These are phyloP conservation scores for Xylaria bambusicola DNA, from an alignment of 495 filamentous ascomycete genomes.

Conservation along the genomic window DNA sequence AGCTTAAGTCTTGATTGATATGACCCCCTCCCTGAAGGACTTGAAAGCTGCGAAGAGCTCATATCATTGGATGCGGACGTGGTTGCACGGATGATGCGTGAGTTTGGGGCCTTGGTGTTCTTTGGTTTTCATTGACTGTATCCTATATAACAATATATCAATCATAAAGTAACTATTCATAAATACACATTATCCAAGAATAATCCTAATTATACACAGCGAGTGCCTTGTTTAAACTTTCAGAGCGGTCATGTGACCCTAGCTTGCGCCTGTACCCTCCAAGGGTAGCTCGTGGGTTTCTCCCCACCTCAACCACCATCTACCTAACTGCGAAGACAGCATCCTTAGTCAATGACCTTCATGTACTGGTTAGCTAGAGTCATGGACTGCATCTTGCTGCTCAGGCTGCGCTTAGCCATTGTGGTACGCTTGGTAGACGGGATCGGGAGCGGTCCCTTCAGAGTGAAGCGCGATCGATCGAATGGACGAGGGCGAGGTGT, in stretches of 20 bases:
- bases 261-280: too few relatives aligned
- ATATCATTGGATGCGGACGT: too few relatives aligned
- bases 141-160: neutral
- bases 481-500: constrained; percentile 21
- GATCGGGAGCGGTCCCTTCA: constrained; percentile 14
- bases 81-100: too few relatives aligned
- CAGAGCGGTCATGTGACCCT: too few relatives aligned
- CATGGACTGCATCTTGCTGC: constrained; percentile 20
- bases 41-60: too few relatives aligned
- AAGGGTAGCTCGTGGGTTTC: neutral
- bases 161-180: too few relatives aligned
- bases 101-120: too few relatives aligned
- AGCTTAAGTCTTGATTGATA: too few relatives aligned
- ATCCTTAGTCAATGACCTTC: constrained; percentile 34
- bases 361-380: constrained; percentile 32
- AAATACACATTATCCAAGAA: neutral
- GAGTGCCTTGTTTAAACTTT: too few relatives aligned
- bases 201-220: neutral
- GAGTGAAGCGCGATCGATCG: constrained; percentile 24
- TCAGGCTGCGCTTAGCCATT: constrained; percentile 15
- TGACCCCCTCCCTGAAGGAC: too few relatives aligned
- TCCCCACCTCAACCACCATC: neutral
- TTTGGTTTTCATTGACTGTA: neutral
- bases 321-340: too few relatives aligned
- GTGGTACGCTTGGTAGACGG: constrained; percentile 5